Evolutionary conservation across 176 grass and related monocot species (phyloP), one percentile per base, ranked within the genome.

Genomic region (Otatea glauca): DNA sequence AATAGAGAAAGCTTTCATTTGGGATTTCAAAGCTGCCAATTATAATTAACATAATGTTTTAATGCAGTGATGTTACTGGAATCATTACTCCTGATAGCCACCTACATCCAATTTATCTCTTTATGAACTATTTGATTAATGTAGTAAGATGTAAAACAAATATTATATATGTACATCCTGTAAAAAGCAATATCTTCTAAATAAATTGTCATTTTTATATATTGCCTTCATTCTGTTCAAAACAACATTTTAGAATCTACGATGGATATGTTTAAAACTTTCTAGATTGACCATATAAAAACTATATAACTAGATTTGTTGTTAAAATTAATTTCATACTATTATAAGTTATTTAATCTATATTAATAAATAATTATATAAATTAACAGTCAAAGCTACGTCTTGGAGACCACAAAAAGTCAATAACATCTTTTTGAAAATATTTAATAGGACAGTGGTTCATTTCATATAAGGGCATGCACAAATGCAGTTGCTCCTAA

Each of bases 1-100:
- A 77, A 5, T 88, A 88, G 69, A 10, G 32, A 64, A 2, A 27
- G 66, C 35, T 20, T 55, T 21, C 18, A 20, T 55, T 55, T 55
- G 53, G 14, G 43, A 23, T 42, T 69, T 42, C 5, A 43, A n/a
- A 70, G 67, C 18, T n/a, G 39, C 17, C n/a, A 23, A 23, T 44
- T 12, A 43, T 13, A 4, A 11, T 3, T 7, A 8, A 55, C 5
- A 55, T 7, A 6, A 0, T 21, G 16, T 55, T 55, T 21, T 55
- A 16, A 55, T 55, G 53, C 20, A 21, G 6, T 21, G 53, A 21
- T 53, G 50, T 53, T 53, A 53, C 50, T 53, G 16, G 17, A 20
- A 54, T 54, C 51, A 55, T 55, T 55, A 55, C 6, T 8, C 53
- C 18, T 55, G 18, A 55, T 55, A 55, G 18, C 17, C 53, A 55